Base-by-base conservation (phyloP, 192 early-diverging fungal genomes). In the Cladochytrium replicatum region DNA sequence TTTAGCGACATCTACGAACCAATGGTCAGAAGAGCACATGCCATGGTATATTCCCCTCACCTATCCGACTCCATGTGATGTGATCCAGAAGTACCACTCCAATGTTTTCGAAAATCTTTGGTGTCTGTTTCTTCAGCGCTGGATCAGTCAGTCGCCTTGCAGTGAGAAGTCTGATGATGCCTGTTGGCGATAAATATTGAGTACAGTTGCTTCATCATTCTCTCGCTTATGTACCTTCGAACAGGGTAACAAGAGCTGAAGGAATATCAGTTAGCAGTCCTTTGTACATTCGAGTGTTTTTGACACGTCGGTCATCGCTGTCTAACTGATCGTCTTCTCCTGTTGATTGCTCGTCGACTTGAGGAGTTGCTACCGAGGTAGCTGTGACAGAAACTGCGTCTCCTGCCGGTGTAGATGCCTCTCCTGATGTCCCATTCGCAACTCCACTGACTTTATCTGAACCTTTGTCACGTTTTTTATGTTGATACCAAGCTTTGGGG, bases 171-270 rank as follows among this genome's bases (percentile, higher is more conserved):
- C 81, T 84, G n/a, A 76, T 58, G 19, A 87, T 58, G 1, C 75
- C 72, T 70, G n/a, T n/a, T n/a, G n/a, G n/a, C n/a, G n/a, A n/a
- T n/a, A n/a, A n/a, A n/a, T n/a, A n/a, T n/a, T 11, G 27, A 27
- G 44, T 9, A 7, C 21, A 32, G 6, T 30, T 32, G 44, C 38
- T 21, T 8, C 11, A 51, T n/a, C n/a, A n/a, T n/a, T n/a, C n/a
- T n/a, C n/a, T n/a, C n/a, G n/a, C n/a, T n/a, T n/a, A n/a, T n/a
- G 8, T 69, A 75, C 82, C 79, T 69, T 85, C 82, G 51, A 85
- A 77, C 31, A 80, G 66, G 1, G 74, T 72, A 2, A 73, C 66
- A n/a, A 89, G 43, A n/a, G 74, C 68, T 8, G 64, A 60, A 19
- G 81, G 79, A 25, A 85, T 82, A 43, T 87, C 74, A 0, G 71